Conservation (phyloP, 148 eudicot genomes). For the Rhododendron vialii region DNA sequence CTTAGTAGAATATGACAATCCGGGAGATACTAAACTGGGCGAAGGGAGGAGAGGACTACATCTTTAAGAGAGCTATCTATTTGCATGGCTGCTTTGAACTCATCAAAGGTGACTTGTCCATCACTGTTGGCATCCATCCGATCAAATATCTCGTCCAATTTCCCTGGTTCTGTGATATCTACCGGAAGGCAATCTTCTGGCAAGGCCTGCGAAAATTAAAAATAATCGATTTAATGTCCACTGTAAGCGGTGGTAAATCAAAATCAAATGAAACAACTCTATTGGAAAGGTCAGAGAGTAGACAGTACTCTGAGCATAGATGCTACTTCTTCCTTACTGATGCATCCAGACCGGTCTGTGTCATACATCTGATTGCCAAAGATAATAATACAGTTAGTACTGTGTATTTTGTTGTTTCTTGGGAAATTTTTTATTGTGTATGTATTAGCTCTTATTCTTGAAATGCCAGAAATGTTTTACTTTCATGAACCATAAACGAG, state of each 20-base stretch:
- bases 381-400: neutral
- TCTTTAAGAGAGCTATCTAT: slow-evolving; percentile 49
- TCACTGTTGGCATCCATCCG: slow-evolving; percentile 52
- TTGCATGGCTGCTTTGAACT: slow-evolving; percentile 58
- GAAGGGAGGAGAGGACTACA: slow-evolving; percentile 50
- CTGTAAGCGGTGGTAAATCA: neutral
- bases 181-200: slow-evolving; percentile 46
- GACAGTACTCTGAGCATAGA: slow-evolving; percentile 45
- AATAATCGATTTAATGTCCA: neutral
- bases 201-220: slow-evolving; percentile 28
- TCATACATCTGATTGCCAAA: slow-evolving; percentile 45
- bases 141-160: slow-evolving; percentile 52
- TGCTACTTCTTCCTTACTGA: slow-evolving; percentile 56
- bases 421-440: neutral
- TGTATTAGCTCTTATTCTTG: neutral
- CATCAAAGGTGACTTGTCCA: slow-evolving; percentile 50
- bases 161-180: slow-evolving; percentile 53
- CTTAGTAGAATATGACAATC: neutral
- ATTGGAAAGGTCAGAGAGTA: neutral
- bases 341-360: slow-evolving; percentile 47
- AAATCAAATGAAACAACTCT: neutral
- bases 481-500: neutral
- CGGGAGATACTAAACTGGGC: slow-evolving; percentile 17
- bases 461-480: neutral
- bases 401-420: neutral